phyloP scores from a whole-genome alignment of 2,329 filamentous ascomycete genomes.

The Colletotrichum spaethianum region DNA sequence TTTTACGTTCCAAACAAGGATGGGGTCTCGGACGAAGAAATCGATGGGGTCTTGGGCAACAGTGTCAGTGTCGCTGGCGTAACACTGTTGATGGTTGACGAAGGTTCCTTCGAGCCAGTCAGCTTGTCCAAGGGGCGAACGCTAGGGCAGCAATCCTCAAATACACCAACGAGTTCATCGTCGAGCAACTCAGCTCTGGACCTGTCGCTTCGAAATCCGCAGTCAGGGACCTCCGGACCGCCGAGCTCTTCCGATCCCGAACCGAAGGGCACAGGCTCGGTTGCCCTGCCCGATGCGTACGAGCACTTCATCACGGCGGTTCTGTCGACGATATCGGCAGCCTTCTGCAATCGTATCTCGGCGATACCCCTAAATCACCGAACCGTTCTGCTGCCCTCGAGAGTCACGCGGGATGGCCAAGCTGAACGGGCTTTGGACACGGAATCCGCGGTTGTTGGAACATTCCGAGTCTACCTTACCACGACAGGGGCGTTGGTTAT shows the following conservation, averaged over 20 bases:
- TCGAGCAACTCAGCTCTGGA: conserved; percentile 59
- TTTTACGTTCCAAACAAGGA: conserved; percentile 65
- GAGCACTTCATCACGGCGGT: conserved; percentile 69
- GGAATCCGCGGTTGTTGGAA: conserved; percentile 52
- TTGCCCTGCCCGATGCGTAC: conserved; percentile 62
- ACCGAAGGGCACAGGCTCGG: conserved; percentile 51
- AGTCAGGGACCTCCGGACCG: conserved; percentile 40
- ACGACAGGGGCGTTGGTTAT: conserved; percentile 69
- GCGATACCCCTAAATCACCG: conserved; percentile 68
- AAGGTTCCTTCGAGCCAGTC: conserved; percentile 65
- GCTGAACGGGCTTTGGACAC: conserved; percentile 19
- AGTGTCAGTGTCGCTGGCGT: conserved; percentile 61
- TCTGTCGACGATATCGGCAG: conserved; percentile 63
- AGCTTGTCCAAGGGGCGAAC: conserved; percentile 62
- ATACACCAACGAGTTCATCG: conserved; percentile 63
- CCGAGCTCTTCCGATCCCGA: conserved; percentile 47
- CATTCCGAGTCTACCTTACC: conserved; percentile 68
- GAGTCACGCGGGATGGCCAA: conserved; percentile 34
- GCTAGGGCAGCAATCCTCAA: conserved; percentile 55
- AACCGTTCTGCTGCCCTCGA: conserved; percentile 60
- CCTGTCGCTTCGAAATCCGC: conserved; percentile 48
- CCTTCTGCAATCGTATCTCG: conserved; percentile 63
- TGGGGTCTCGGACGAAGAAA: conserved; percentile 41
- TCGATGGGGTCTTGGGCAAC: conserved; percentile 51
- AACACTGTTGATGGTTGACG: conserved; percentile 61